Percentiles rank a stretch among this genome's conserved stretches.
These are phyloP conservation scores for Cladosporium halotolerans DNA, from an alignment of 2,329 filamentous ascomycete genomes.

Conservation along the genomic window DNA sequence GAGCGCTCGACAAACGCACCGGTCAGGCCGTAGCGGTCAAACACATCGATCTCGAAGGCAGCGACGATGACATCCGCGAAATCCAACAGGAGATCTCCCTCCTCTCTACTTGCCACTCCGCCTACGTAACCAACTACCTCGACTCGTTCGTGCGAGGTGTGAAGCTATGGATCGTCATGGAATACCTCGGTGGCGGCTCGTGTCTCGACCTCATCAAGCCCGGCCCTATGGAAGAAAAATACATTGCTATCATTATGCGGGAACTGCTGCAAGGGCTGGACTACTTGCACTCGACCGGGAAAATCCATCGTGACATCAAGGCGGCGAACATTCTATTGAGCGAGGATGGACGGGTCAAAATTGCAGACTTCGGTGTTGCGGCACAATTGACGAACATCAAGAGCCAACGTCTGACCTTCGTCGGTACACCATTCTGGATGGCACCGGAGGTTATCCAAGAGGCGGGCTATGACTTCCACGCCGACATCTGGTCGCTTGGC, in stretches of 20 bases:
- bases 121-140: conserved; percentile 93
- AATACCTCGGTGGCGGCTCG: conserved; percentile 90
- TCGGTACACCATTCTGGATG: conserved; percentile 97
- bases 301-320: conserved; percentile 96
- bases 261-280: conserved; percentile 85
- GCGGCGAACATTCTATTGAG: conserved; percentile 89
- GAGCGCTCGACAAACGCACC: conserved; percentile 83
- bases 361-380: conserved; percentile 95
- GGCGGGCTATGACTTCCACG: conserved; percentile 76
- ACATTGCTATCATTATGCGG: conserved; percentile 90
- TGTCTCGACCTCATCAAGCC: conserved; percentile 92
- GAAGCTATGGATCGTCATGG: conserved; percentile 99
- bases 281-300: conserved; percentile 88
- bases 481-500: conserved; percentile 87
- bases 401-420: conserved; percentile 93
- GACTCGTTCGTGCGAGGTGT: conserved; percentile 91
- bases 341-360: conserved; percentile 81
- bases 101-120: conserved; percentile 87
- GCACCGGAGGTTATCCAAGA: conserved; percentile 91
- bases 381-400: conserved; percentile 97
- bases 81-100: conserved; percentile 97
- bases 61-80: conserved; percentile 95
- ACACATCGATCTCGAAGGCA: conserved; percentile 97
- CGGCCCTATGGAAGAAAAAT: conserved; percentile 76
- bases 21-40: conserved; percentile 96